Conservation (phyloP, 441 rosid species). For the Hypseocharis bilobata region DNA sequence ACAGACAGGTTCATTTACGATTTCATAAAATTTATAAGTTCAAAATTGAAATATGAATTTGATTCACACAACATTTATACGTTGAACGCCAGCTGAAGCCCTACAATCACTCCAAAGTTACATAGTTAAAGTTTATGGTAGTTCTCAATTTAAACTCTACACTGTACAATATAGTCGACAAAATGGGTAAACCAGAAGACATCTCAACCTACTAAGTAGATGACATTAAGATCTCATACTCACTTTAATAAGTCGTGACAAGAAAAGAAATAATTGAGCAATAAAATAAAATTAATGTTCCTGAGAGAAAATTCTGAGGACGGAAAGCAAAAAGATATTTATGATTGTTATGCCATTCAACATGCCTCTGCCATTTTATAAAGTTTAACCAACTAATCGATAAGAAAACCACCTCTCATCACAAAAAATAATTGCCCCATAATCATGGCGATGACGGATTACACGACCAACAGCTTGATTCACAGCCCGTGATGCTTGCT, state of each 20-base stretch:
- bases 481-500: constrained; percentile 92
- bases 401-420: constrained; percentile 62
- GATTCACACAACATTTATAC: not conserved
- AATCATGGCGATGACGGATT: constrained; percentile 90
- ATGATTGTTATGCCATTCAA: not conserved
- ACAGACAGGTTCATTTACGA: not conserved
- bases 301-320: not conserved
- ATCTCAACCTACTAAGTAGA: not conserved
- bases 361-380: not conserved
- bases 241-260: not conserved
- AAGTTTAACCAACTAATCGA: constrained; percentile 8
- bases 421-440: constrained; percentile 85
- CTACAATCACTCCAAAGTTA: not conserved
- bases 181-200: not conserved
- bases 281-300: not conserved
- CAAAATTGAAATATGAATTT: not conserved
- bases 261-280: not conserved
- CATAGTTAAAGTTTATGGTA: not conserved
- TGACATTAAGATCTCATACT: not conserved
- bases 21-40: not conserved
- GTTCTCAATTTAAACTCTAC: too few species aligned
- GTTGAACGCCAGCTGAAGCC: not conserved
- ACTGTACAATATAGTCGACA: not conserved
- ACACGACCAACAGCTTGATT: constrained; percentile 98
- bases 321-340: not conserved